Evolutionary conservation across 192 early-diverging fungal species (phyloP), one percentile per base, ranked within the genome.

Genomic region (Ambispora gerdemannii): DNA sequence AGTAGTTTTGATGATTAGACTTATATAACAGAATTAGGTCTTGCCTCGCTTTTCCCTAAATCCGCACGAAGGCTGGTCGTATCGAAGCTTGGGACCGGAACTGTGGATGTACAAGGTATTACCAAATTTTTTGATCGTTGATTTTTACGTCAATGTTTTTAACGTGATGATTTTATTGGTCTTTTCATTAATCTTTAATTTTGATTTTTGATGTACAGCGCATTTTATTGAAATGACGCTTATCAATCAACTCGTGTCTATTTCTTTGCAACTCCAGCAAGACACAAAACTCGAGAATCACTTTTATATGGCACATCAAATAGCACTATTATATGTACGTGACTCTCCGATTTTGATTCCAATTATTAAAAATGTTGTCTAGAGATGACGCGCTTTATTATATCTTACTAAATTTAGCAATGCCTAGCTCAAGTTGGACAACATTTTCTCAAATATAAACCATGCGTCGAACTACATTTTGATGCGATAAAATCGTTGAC

Each of bases 301-400:
- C 62, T 82, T 82, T 38, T 85, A 82, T 50, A 76, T 85, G 32
- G 83, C 83, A 17, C 81, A 85, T 70, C 83, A 85, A 63, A 38
- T 82, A 1, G 83, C 82, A 51, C 56, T 85, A 30, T 70, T 85
- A 15, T 85, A 85, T 76, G 83, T 83, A 75, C 71, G 71, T 53
- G 28, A 22, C 2, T 22, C n/a, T 13, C 10, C 24, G 8, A 33
- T 49, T 11, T 15, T 52, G 11, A n/a, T 27, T 11, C 33, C 22
- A 20, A 20, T 52, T 34, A 52, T 67, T 19, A 43, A 43, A 34
- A 31, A 31, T 33, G 3, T 13, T 35, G 13, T 31, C 33, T 20
- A 32, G 35, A 33, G 3, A 70, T 24, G 30, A 31, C 15, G 1
- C 1, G 17, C 61, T 52, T 10, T 67, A 28, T 34, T 59, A 28